Evolutionary conservation across 805 yeast genomes (phyloP), one percentile per base, ranked within the genome.

Genomic region (Candida anglica): DNA sequence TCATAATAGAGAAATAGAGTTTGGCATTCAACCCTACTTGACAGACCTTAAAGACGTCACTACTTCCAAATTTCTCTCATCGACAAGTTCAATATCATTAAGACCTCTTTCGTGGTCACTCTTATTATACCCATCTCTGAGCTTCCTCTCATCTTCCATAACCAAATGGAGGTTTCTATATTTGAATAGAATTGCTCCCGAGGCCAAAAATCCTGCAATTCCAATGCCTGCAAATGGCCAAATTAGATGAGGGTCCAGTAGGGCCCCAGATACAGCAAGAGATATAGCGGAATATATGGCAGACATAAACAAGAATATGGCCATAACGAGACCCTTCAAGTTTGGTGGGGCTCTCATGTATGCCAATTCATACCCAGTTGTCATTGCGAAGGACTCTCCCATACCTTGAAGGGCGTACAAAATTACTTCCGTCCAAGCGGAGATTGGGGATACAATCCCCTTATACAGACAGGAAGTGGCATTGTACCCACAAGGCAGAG

Each of bases 301-400:
- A 29, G 66, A 58, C 27, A 68, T 66, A 40, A 66, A 59, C 34
- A 62, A 54, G 52, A 59, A 60, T 32, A 62, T 44, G 13, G 78
- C 71, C 60, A 70, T 56, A 11, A 73, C 76, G 38, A 73, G 58
- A 25, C 77, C 71, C 47, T 69, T 68, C 73, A 73, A 66, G 25
- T 63, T 56, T 5, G 60, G 66, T 20, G 79, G 77, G 5, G 78
- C 58, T 47, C 72, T 58, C 3, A 75, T 63, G 50, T 73, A 75
- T 1, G 79, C 79, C 37, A 73, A 53, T 49, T 73, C 78, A 44
- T 73, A 73, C 18, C 70, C 75, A 8, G 78, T 71, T 19, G 67
- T 65, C 34, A 53, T 63, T 7, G 76, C 70, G 43, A 72, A 73
- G 49, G 77, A 71, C 48, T 75, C 79, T 30, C 76, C 73, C 6